A percentile compares a stretch with the other conserved stretches of the same genome.
phyloP scores from a whole-genome alignment of 495 filamentous ascomycete species.

The Glonium stellatum region DNA sequence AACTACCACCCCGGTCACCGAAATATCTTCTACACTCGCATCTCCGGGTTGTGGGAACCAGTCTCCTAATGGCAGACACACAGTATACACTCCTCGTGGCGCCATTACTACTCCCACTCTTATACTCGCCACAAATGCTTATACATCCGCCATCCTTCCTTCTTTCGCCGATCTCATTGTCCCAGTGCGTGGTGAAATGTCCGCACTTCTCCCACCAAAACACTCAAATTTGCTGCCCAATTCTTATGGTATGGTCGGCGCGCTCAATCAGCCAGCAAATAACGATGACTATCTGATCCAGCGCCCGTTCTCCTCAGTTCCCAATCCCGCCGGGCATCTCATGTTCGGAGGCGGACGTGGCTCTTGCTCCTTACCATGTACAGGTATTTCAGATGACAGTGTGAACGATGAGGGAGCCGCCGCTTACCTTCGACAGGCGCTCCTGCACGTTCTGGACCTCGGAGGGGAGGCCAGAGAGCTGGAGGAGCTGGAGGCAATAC shows the following conservation, averaged over 20 bases:
- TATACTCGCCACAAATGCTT: constrained; percentile 72
- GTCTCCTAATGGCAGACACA: constrained; percentile 38
- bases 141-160: constrained; percentile 66
- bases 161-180: constrained; percentile 63
- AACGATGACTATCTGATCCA: constrained; percentile 73
- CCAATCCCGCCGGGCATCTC: constrained; percentile 42
- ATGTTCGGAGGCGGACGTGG: constrained; percentile 60
- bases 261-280: constrained; percentile 35
- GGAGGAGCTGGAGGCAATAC: constrained; percentile 46
- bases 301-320: constrained; percentile 35
- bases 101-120: constrained; percentile 51
- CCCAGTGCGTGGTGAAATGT: constrained; percentile 69
- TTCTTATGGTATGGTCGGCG: constrained; percentile 56
- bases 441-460: constrained; percentile 38
- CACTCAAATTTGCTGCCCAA: constrained; percentile 39
- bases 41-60: constrained; percentile 13
- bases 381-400: constrained; percentile 53
- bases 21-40: constrained; percentile 26
- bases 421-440: constrained; percentile 43
- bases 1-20: constrained; percentile 60
- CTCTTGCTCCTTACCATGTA: constrained; percentile 41
- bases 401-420: constrained; percentile 47
- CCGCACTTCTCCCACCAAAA: constrained; percentile 53
- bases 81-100: constrained; percentile 58
- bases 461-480: constrained; percentile 38